phyloP scores from a whole-genome alignment of 352 stramenopile genomes.

The Globisporangium abappressorium region DNA sequence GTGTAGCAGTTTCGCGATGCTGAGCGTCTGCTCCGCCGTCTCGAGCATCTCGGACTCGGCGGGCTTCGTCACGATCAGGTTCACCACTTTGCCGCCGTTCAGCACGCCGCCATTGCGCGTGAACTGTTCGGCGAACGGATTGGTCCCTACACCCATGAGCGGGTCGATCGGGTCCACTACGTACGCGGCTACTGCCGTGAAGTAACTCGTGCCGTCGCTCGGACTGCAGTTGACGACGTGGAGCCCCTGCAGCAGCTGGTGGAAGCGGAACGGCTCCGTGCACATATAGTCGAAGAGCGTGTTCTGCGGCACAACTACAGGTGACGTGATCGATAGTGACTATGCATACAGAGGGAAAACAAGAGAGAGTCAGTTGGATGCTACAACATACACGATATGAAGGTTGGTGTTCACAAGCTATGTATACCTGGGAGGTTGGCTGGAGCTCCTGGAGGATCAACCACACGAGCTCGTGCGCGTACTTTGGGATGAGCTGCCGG shows the following conservation, averaged over 20 bases:
- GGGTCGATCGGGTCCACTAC: conserved; percentile 16
- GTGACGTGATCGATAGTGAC: conserved; percentile 16
- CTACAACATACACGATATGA: background rate
- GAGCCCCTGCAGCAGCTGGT: conserved; percentile 38
- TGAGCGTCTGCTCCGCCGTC: conserved; percentile 64
- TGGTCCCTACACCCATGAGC: conserved; percentile 18
- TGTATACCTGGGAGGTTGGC: conserved; percentile 35
- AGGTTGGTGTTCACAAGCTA: background rate
- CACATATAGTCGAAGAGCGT: conserved; percentile 62
- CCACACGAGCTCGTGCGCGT: conserved; percentile 43
- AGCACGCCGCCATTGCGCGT: conserved; percentile 45
- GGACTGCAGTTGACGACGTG: conserved; percentile 40
- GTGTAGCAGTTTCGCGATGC: conserved; percentile 76
- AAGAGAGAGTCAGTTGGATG: background rate
- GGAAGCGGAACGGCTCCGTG: conserved; percentile 39
- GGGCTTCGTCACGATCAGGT: conserved; percentile 30
- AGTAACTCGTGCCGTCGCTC: conserved; percentile 19
- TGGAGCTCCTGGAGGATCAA: conserved; percentile 47
- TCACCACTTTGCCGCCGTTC: conserved; percentile 36
- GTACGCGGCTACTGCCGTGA: conserved; percentile 20
- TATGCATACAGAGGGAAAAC: background rate
- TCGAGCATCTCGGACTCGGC: conserved; percentile 45
- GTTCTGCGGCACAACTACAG: conserved; percentile 33
- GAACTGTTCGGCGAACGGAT: conserved; percentile 55
- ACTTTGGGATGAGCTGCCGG: conserved; percentile 44